A percentile compares a stretch with the other conserved stretches of the same genome.
Conservation (phyloP, 495 filamentous ascomycete genomes). For the Schizothecium vesticola region DNA sequence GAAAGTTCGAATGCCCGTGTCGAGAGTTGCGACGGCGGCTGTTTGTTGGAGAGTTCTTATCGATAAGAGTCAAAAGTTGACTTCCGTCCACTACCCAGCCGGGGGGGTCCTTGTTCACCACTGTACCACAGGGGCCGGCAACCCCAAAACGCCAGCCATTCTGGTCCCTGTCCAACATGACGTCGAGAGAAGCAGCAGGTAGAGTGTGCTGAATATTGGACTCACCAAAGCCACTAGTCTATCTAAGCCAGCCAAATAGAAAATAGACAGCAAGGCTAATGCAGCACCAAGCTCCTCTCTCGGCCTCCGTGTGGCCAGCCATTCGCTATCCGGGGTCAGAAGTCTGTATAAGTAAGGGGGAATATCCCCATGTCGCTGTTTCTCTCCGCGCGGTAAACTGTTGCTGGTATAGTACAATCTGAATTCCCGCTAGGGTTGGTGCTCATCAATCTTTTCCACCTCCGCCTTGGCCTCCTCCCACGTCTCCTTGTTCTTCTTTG, state of each 20-base stretch:
- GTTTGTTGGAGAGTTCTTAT: background rate
- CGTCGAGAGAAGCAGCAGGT: too few species aligned
- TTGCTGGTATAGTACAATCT: background rate
- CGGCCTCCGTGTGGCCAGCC: too few species aligned
- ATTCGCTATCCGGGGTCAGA: background rate
- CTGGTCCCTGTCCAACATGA: too few species aligned
- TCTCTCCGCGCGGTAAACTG: background rate
- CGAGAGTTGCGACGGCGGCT: background rate
- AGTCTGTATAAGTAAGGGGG: background rate
- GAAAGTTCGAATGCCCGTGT: background rate
- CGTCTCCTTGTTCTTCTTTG: conserved; percentile 90
- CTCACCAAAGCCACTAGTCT: too few species aligned
- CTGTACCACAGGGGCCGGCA: background rate
- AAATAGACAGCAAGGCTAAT: too few species aligned
- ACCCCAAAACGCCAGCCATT: background rate
- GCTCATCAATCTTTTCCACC: conserved; percentile 74
- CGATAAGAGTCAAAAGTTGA: background rate
- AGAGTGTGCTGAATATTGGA: too few species aligned
- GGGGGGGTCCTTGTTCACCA: background rate
- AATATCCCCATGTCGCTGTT: background rate
- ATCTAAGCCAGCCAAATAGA: too few species aligned
- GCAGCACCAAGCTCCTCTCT: too few species aligned
- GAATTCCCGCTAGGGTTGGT: background rate
- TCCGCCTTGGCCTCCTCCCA: conserved; percentile 96
- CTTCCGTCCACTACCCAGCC: background rate